Percentiles rank a stretch among this genome's conserved stretches.
These are phyloP conservation scores for Fusarium bulbicola DNA, from an alignment of 2,329 filamentous ascomycete genomes.

Conservation along the genomic window DNA sequence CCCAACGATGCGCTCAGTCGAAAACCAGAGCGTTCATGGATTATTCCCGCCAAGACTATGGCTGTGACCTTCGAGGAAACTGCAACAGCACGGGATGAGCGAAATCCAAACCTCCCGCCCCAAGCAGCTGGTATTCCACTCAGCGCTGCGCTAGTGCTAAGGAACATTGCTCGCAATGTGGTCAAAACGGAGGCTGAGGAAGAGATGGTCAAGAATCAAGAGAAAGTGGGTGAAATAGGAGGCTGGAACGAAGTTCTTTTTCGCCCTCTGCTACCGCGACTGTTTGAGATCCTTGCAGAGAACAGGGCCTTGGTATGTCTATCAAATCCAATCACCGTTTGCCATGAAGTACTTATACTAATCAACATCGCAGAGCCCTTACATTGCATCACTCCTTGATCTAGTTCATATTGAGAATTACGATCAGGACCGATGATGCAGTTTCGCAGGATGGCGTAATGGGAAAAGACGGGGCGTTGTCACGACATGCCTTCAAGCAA, in stretches of 20 bases:
- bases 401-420: constrained; percentile 47
- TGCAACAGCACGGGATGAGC: constrained; percentile 63
- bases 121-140: constrained; percentile 82
- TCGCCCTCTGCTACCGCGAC: constrained; percentile 68
- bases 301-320: constrained; percentile 68
- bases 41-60: constrained; percentile 66
- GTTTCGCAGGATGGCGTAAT: constrained; percentile 11
- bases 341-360: constrained; percentile 10
- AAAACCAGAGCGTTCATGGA: constrained; percentile 50
- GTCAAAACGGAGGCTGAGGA: constrained; percentile 69
- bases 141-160: constrained; percentile 78
- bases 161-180: constrained; percentile 78
- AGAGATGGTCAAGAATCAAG: constrained; percentile 59
- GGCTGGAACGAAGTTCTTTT: constrained; percentile 76
- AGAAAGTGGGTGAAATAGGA: constrained; percentile 55
- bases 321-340: background rate
- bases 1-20: constrained; percentile 35
- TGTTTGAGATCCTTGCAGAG: constrained; percentile 76
- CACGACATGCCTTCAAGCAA: background rate
- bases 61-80: constrained; percentile 66
- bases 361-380: constrained; percentile 47
- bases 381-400: constrained; percentile 53
- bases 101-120: constrained; percentile 64
- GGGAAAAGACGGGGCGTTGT: constrained; percentile 21
- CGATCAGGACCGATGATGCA: constrained; percentile 35